Percentiles rank a stretch among this genome's conserved stretches.
phyloP scores from a whole-genome alignment of 805 yeast genomes.

The Metschnikowia drakensbergensis region DNA sequence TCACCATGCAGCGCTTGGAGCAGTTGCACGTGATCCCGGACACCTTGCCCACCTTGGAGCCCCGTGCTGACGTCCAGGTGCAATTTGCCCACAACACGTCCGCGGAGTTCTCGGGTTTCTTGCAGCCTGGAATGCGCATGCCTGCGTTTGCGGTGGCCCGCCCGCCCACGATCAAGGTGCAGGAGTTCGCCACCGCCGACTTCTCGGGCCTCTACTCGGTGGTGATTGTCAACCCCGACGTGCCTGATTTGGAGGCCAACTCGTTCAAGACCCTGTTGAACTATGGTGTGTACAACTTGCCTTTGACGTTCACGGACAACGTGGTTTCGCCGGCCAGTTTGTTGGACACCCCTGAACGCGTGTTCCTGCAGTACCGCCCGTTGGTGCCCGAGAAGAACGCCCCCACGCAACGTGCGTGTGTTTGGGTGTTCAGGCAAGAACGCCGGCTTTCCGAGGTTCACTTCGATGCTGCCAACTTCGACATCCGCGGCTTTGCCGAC shows the following conservation, averaged over 20 bases:
- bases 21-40: conserved; percentile 85
- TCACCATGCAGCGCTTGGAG: conserved; percentile 90
- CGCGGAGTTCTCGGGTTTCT: conserved; percentile 59
- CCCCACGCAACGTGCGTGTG: conserved; percentile 74
- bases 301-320: conserved; percentile 55
- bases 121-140: conserved; percentile 73
- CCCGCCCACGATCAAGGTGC: conserved; percentile 75
- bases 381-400: conserved; percentile 88
- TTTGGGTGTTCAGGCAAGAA: conserved; percentile 86
- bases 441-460: conserved; percentile 16
- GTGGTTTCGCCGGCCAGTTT: conserved; percentile 46
- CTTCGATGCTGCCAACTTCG: conserved; percentile 49
- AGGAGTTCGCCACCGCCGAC: conserved; percentile 53
- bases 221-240: conserved; percentile 85
- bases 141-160: conserved; percentile 69
- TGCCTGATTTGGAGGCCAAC: conserved; percentile 71
- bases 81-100: conserved; percentile 63
- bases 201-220: conserved; percentile 61
- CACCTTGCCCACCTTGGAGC: conserved; percentile 84
- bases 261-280: conserved; percentile 67
- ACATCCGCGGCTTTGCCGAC: conserved; percentile 66
- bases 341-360: conserved; percentile 28
- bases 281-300: conserved; percentile 72
- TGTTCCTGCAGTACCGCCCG: conserved; percentile 62
- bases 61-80: conserved; percentile 68